Conservation (phyloP, 345 rosid species). For the Syzygium oleosum region DNA sequence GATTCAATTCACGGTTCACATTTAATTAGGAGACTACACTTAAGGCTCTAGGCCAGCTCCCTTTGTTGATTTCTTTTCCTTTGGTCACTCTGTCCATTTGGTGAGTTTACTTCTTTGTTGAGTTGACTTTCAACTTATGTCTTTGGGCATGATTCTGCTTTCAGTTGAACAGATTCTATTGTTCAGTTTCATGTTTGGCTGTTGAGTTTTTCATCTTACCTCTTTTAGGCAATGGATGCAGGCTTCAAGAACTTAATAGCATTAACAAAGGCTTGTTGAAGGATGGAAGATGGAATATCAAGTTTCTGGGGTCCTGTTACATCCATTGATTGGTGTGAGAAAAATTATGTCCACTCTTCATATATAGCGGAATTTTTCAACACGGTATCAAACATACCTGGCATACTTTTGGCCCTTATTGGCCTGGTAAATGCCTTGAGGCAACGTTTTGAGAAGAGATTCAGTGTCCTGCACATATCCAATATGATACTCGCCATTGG, state of each 20-base stretch:
- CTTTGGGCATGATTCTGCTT: not conserved
- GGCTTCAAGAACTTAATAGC: not conserved
- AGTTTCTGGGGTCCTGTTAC: constrained; percentile 96
- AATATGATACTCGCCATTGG: constrained; percentile 83
- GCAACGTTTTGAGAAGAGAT: constrained; percentile 88
- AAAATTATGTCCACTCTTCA: constrained; percentile 58
- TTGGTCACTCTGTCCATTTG: not conserved
- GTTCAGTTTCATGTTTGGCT: not conserved
- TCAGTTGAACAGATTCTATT: not conserved
- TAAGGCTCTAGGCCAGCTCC: not conserved
- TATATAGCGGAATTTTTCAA: constrained; percentile 86
- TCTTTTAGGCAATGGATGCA: not conserved
- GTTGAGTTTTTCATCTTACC: not conserved
- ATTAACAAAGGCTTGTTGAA: not conserved
- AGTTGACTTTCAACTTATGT: not conserved
- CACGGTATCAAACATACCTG: constrained; percentile 63
- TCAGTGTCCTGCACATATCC: constrained; percentile 76
- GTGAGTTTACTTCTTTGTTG: not conserved
- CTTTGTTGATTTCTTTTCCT: not conserved
- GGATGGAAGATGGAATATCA: constrained; percentile 65
- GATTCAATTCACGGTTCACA: not conserved
- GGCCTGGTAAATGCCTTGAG: constrained; percentile 78
- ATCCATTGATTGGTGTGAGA: constrained; percentile 78
- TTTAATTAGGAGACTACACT: not conserved
- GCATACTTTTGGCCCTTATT: constrained; percentile 67